These are phyloP conservation scores for Gastrolobium bilobum DNA, from an alignment of 306 rosid genomes.

Conservation along the genomic window DNA sequence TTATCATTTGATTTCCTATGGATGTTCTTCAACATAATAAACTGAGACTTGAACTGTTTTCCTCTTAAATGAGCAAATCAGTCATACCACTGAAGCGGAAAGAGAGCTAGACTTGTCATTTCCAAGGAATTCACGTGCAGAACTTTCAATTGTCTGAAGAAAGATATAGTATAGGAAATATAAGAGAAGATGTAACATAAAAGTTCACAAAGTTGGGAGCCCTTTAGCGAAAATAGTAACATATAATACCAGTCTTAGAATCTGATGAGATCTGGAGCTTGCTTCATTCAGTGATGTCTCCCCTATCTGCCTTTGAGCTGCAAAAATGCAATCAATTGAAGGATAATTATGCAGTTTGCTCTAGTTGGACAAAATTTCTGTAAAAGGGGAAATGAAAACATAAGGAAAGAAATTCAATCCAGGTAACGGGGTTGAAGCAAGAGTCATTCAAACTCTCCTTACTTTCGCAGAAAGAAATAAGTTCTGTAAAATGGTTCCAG, in stretches of 20 bases:
- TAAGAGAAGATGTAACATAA: conserved; percentile 31
- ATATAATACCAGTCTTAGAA: conserved; percentile 84
- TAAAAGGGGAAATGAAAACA: neutral
- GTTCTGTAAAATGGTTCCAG: conserved; percentile 88
- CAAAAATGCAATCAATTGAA: conserved; percentile 37
- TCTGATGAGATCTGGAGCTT: conserved; percentile 99
- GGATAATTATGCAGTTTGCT: conserved; percentile 37
- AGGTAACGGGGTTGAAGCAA: conserved; percentile 31
- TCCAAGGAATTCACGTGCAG: conserved; percentile 87
- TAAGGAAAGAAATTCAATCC: conserved; percentile 18
- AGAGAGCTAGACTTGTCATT: conserved; percentile 95
- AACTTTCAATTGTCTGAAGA: conserved; percentile 92
- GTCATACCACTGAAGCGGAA: conserved; percentile 90
- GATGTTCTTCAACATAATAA: conserved; percentile 34
- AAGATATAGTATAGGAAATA: conserved; percentile 43
- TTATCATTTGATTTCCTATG: conserved; percentile 37
- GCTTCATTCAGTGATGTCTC: conserved; percentile 96
- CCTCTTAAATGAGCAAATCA: neutral
- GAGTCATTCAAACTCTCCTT: conserved; percentile 50
- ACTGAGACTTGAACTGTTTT: neutral
- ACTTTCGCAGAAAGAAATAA: conserved; percentile 90
- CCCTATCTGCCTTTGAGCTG: conserved; percentile 99
- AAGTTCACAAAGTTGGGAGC: conserved; percentile 24
- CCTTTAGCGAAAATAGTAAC: conserved; percentile 18
- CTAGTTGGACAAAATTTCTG: neutral